phyloP scores from a whole-genome alignment of 2,329 filamentous ascomycete species.

The Exophiala alcalophila region DNA sequence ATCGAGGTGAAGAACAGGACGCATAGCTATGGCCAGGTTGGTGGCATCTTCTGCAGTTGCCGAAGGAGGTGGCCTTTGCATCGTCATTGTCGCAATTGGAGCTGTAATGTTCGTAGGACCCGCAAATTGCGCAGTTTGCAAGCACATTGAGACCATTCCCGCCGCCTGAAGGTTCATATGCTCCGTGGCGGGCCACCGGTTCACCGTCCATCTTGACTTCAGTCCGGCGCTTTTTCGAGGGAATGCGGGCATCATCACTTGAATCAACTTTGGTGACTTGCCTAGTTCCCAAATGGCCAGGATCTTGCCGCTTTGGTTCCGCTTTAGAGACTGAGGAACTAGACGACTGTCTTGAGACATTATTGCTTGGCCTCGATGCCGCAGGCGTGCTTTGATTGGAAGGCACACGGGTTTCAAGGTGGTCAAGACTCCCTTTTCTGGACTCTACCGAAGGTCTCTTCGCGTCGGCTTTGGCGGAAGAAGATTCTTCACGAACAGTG shows the following conservation, averaged over 20 bases:
- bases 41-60: slow-evolving; percentile 45
- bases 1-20: slow-evolving; percentile 42
- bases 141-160: slow-evolving; percentile 43
- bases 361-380: slow-evolving; percentile 22
- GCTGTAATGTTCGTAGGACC: slow-evolving; percentile 45
- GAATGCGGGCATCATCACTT: not conserved
- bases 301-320: slow-evolving; percentile 13
- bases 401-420: slow-evolving; percentile 1
- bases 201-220: not conserved
- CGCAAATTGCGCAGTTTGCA: slow-evolving; percentile 45
- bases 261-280: slow-evolving; percentile 1
- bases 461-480: slow-evolving; percentile 1
- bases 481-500: not conserved
- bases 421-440: slow-evolving; percentile 3
- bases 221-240: not conserved
- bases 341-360: slow-evolving; percentile 36
- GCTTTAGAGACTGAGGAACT: slow-evolving; percentile 23
- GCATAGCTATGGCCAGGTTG: slow-evolving; percentile 38
- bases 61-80: slow-evolving; percentile 38
- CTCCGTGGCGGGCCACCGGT: not conserved
- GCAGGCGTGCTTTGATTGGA: slow-evolving; percentile 10
- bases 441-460: slow-evolving; percentile 5
- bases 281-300: slow-evolving; percentile 2
- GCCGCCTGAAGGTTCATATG: slow-evolving; percentile 44
- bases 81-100: slow-evolving; percentile 46